Base-by-base conservation (phyloP, 352 stramenopile species). In the Phytophthora melonis region DNA sequence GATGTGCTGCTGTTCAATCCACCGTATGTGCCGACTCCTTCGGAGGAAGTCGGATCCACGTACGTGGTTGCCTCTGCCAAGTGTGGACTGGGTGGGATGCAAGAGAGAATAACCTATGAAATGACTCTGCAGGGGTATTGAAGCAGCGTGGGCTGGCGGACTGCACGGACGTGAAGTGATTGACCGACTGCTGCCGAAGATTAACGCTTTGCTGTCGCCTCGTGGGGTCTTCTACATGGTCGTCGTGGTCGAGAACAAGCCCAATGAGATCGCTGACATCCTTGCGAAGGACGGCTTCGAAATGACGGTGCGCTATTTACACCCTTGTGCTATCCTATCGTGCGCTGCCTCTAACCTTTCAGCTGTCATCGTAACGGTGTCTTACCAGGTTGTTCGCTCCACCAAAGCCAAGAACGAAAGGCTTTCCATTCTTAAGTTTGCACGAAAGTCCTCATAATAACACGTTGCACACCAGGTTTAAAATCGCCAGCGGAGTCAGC, bases 1-100 rank as follows among this genome's bases (percentile, higher is more conserved):
- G 97, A 99, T 71, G 87, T 99, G 54, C 75, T 99, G 45, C 77
- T 99, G 19, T 99, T 99, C 79, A 99, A 99, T 84, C 98, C 98
- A 19, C 98, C 98, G 11, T 99, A 99, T 72, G 98, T 99, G 58
- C 97, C 98, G 23, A 99, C 97, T 21, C 93, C 97, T 6, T 93
- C 94, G 3, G 89, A 98, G 21, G 98, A 99, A 87, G 96, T 99
- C 19, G 90, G 89, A 11, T 96, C 88, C 30, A 93, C 62, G 90
- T 96, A 88, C 54, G 81, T 78, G n/a, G 36, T 50, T 41, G 13
- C 16, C 7, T 45, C 13, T 16, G 13, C 3, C 2, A n/a, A 5
- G 39, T 45, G 39, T 13, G 11, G 45, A 53, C 8, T 41, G 25
- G 13, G 25, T 30, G 3, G 25, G 25, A 30, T 30, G 25, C 25